phyloP scores from a whole-genome alignment of 2,329 filamentous ascomycete species.

The Ambrosiella xylebori region DNA sequence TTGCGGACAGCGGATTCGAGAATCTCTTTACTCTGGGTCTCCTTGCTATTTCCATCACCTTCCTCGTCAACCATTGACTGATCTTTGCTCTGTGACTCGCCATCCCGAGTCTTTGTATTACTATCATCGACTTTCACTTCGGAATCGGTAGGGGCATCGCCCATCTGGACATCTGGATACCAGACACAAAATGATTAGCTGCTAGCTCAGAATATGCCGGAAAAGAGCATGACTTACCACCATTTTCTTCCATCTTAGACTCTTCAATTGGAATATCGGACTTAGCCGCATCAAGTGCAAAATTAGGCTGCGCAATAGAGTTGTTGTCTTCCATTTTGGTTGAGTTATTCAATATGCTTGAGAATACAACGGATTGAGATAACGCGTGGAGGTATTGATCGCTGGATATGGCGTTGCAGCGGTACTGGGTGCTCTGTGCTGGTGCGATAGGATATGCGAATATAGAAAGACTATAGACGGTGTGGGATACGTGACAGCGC shows the following conservation, averaged over 20 bases:
- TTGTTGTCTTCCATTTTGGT: slow-evolving; percentile 10
- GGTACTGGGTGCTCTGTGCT: too few relatives aligned
- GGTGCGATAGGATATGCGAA: neutral
- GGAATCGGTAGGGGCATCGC: slow-evolving; percentile 30
- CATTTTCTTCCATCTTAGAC: slow-evolving; percentile 9
- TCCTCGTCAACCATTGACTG: slow-evolving; percentile 33
- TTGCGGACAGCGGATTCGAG: slow-evolving; percentile 76
- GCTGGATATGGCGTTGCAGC: too few relatives aligned
- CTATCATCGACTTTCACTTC: slow-evolving; percentile 43
- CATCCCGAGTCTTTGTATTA: slow-evolving; percentile 38
- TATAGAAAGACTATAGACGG: neutral
- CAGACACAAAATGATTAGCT: neutral
- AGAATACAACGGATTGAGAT: neutral
- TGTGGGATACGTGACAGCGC: too few relatives aligned
- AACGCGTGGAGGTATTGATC: too few relatives aligned
- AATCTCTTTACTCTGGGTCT: slow-evolving; percentile 57
- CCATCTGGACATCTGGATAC: slow-evolving; percentile 44
- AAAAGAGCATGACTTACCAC: slow-evolving; percentile 6
- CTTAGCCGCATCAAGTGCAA: neutral
- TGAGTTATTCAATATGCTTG: neutral
- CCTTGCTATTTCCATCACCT: slow-evolving; percentile 33
- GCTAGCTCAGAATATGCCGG: neutral
- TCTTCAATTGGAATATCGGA: neutral
- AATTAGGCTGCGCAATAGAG: neutral
- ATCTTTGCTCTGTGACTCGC: slow-evolving; percentile 28